Evolutionary conservation across 148 eudicot genomes (phyloP), one percentile per base, ranked within the genome.

Genomic region (Rhododendron kiyosumense): DNA sequence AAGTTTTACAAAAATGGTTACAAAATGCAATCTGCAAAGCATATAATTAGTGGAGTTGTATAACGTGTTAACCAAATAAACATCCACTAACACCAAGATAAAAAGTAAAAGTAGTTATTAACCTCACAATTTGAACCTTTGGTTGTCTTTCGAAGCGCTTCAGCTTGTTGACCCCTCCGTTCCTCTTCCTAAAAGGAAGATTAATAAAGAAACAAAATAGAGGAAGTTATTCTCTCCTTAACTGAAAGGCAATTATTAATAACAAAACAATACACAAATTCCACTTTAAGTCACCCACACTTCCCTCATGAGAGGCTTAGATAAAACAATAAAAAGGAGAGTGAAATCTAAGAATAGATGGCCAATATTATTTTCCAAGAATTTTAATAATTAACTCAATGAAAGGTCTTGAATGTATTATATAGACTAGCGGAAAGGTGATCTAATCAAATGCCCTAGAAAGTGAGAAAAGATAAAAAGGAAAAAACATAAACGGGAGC

Each of bases 161-260:
- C 87, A 3, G 48, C 57, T 85, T 48, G 84, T 28, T 86, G 86
- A 57, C 93, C 92, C 79, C 98, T 87, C 63, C 89, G 88, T 84
- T 94, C 96, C 84, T 96, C 99, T 78, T 90, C 97, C 99, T 96
- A 83, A 73, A 71, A 12, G 15, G 22, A 85, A 81, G 8, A 41
- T 20, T 51, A 17, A 81, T 30, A 87, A 51, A 81, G 65, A n/a
- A 24, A 78, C 0, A 52, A 22, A 18, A 48, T 49, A 36, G 4
- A 74, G 6, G 8, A 18, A 13, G 45, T 6, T 74, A 28, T 36
- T 74, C 11, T 30, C 43, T 32, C 12, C 10, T 17, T 14, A 32
- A 32, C 0, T 17, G 1, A 22, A 74, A 36, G 3, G 45, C 17
- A 74, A 36, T 2, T 9, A 12, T 74, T 2, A 78, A 78, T 24